Evolutionary conservation across 768 basidiomycete species (phyloP).

Genomic region (Clathrus columnatus): DNA sequence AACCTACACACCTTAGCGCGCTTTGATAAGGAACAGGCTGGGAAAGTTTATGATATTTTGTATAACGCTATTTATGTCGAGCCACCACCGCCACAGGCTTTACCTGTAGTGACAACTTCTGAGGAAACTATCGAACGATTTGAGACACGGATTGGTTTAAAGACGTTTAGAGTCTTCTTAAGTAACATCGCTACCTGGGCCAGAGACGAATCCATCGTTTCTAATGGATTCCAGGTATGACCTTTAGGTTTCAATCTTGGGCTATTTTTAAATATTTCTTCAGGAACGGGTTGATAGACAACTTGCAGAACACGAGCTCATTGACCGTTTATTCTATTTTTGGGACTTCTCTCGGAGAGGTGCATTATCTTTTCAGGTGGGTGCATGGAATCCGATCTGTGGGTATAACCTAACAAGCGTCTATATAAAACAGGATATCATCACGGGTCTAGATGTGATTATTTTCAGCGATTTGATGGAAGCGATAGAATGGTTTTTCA

Average conservation of each 20-base stretch:
- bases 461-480: constrained; percentile 98
- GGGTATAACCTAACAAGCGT: constrained; percentile 12
- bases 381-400: constrained; percentile 10
- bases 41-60: constrained; percentile 85
- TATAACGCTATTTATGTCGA: constrained; percentile 77
- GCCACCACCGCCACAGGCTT: constrained; percentile 41
- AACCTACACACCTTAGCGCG: constrained; percentile 73
- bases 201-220: constrained; percentile 83
- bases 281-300: constrained; percentile 82
- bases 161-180: constrained; percentile 82
- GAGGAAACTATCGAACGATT: constrained; percentile 49
- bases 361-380: constrained; percentile 84
- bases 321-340: constrained; percentile 87
- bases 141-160: constrained; percentile 81
- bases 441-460: constrained; percentile 80
- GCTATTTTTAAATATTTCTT: constrained; percentile 8
- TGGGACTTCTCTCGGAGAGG: constrained; percentile 84
- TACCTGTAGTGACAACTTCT: constrained; percentile 42
- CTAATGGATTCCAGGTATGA: constrained; percentile 80
- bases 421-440: constrained; percentile 56
- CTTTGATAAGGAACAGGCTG: constrained; percentile 81
- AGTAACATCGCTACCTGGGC: constrained; percentile 96
- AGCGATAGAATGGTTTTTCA: constrained; percentile 98
- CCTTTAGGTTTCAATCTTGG: neutral
- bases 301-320: constrained; percentile 93